Conservation (phyloP, 306 rosid genomes). For the Gleditsia sinensis region DNA sequence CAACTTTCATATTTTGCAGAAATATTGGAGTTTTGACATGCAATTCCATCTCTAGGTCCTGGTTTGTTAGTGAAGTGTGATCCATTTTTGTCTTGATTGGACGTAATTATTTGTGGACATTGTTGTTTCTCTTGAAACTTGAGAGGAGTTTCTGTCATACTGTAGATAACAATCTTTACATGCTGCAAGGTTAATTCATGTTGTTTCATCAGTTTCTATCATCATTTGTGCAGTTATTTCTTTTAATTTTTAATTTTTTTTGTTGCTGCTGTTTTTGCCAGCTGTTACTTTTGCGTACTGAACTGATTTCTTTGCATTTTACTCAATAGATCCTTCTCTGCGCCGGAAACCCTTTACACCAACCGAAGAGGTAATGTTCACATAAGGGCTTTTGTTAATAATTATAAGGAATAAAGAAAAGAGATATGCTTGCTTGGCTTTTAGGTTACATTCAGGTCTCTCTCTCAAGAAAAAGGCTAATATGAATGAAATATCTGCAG, state of each 20-base stretch:
- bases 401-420: not conserved
- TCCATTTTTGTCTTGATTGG: not conserved
- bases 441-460: constrained; percentile 7
- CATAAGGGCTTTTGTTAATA: not conserved
- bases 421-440: not conserved
- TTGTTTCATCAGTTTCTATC: not conserved
- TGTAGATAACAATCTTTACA: not conserved
- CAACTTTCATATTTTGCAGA: not conserved
- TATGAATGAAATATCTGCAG: constrained; percentile 52
- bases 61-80: not conserved
- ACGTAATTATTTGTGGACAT: not conserved
- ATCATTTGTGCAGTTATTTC: not conserved
- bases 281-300: constrained; percentile 25
- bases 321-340: constrained; percentile 58
- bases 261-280: not conserved
- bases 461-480: constrained; percentile 13
- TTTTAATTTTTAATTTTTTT: not conserved
- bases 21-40: not conserved
- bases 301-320: constrained; percentile 31
- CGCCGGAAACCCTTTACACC: constrained; percentile 56
- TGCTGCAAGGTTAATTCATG: not conserved
- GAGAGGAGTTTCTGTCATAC: not conserved
- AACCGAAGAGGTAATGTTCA: constrained; percentile 64
- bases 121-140: not conserved
- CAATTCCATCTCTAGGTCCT: not conserved